These are phyloP conservation scores for Phaffomyces antillensis DNA, from an alignment of 805 yeast species.

Conservation along the genomic window DNA sequence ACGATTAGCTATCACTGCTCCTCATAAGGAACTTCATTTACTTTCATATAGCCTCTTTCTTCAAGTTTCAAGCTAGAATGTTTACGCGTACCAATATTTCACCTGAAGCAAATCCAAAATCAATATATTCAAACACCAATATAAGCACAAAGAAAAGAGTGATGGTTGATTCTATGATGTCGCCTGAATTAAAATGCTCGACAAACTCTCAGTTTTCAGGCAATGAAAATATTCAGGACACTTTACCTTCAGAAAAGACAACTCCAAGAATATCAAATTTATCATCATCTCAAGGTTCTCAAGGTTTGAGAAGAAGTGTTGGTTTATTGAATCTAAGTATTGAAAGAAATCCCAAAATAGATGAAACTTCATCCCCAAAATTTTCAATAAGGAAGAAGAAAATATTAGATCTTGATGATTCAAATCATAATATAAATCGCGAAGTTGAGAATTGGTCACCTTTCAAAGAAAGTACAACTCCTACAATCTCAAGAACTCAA, in stretches of 20 bases:
- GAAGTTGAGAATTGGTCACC: conserved; percentile 27
- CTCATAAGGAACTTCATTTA: too few species aligned
- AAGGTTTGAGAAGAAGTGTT: conserved; percentile 42
- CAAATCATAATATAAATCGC: conserved; percentile 12
- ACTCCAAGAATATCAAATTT: conserved; percentile 18
- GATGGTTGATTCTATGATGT: conserved; percentile 19
- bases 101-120: conserved; percentile 3
- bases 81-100: conserved; percentile 12
- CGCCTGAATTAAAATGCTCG: conserved; percentile 21
- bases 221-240: conserved; percentile 5
- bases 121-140: background rate
- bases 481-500: conserved; percentile 8
- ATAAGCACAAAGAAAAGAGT: conserved; percentile 18
- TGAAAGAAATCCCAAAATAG: conserved; percentile 27
- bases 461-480: conserved; percentile 23
- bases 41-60: too few species aligned
- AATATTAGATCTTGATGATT: conserved; percentile 13
- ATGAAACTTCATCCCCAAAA: conserved; percentile 18
- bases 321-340: conserved; percentile 44
- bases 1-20: too few species aligned
- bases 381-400: conserved; percentile 16
- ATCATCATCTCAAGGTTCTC: conserved; percentile 24
- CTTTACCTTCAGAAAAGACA: conserved; percentile 4
- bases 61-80: conserved; percentile 2
- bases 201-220: conserved; percentile 7